Evolutionary conservation across 208 protist genomes (phyloP), one percentile per base, ranked within the genome.

Genomic region (Trypanosoma conorhini): DNA sequence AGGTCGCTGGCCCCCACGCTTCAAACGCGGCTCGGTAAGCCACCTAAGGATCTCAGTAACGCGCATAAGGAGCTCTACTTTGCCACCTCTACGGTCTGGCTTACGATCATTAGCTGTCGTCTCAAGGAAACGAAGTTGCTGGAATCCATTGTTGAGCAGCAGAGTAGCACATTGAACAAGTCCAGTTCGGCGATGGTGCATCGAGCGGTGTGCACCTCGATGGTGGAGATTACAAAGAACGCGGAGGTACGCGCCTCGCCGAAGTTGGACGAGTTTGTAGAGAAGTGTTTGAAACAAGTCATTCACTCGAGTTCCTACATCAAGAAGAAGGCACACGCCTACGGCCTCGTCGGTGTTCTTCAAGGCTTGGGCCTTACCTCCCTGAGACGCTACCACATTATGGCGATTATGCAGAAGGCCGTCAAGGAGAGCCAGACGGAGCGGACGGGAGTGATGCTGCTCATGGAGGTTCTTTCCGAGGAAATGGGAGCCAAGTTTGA

Each of bases 251-350:
- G 83, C 35, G n/a, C 59, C 28, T 91, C 84, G 21, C 74, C 85
- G 12, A 88, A 92, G 76, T 70, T 97, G 15, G 88, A 94, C 70
- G 89, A 93, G 48, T 97, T 97, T 77, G 81, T 94, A 51, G 85
- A 93, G 69, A 95, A 97, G 80, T 97, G 89, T 75, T 54, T 95
- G 59, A 97, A 97, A 83, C 89, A 94, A 70, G 72, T 80, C 33
- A 82, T 95, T 50, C 80, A 92, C 67, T 90, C 86, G 35, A 88
- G 89, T 63, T 94, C 87, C 21, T 97, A 97, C 79, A 81, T 94
- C 55, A 95, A 95, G 75, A 97, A 97, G 74, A 97, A 97, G 81
- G 92, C 92, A 63, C 92, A 97, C 76, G 92, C 89, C 31, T 93
- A 85, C 79, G 92, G 92, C 58, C 72, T 95, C 56, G 92, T 83